Evolutionary conservation across 306 rosid genomes (phyloP), one percentile per base, ranked within the genome.

Genomic region (Gastrolobium bilobum): DNA sequence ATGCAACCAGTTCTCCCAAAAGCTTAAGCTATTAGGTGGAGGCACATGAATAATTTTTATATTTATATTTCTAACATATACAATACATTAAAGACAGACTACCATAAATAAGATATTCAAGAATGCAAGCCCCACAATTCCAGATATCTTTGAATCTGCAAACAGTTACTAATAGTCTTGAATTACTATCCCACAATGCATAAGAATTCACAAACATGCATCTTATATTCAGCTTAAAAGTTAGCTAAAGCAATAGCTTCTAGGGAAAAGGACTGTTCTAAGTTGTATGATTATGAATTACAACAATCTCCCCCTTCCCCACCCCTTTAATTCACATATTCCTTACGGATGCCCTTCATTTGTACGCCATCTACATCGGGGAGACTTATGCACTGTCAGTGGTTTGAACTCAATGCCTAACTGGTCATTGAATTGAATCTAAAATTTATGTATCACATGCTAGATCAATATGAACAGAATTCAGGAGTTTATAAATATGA

Each of bases 51-150:
- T 20, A 20, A 20, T 20, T 20, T 20, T 20, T 20, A 20, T 20
- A 20, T 20, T 20, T 20, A 20, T 20, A 0, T 20, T 20, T 20
- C 26, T 20, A 20, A 20, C 26, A 0, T 20, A 20, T n/a, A 47
- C 10, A 66, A 54, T 64, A 59, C 70, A 61, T 76, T 40, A 59
- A 47, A 58, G 73, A 82, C 44, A 56, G 38, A 46, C 53, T 65
- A 64, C 69, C 75, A 43, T 35, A 35, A 54, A 73, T 42, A 80
- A 54, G 57, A 65, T 74, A 67, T 46, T 63, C 48, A 37, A 81
- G 47, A 64, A 74, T 20, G 58, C 67, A 81, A 65, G 68, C 44
- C 35, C 37, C 74, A 65, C 3, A 5, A 65, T 37, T 39, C 60
- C 29, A 11, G 34, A 61, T 51, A 20, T 34, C 43, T 62, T 47